Evolutionary conservation across 139 green algal species (phyloP).

Genomic region (Picochlorum sp.): DNA sequence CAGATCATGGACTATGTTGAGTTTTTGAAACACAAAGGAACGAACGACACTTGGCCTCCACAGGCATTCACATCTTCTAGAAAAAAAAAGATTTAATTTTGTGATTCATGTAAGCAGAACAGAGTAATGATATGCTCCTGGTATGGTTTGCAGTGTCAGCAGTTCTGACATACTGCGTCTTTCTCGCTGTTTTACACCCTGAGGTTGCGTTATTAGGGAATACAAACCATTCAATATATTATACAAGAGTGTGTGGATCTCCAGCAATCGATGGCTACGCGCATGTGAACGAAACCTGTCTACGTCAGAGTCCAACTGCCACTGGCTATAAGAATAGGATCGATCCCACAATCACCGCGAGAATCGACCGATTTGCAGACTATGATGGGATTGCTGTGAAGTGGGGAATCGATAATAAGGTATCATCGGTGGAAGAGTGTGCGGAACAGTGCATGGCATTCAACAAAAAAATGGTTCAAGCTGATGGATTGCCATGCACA

Average conservation of each 20-base stretch:
- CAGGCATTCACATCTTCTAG: not conserved
- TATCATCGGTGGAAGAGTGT: conserved; percentile 46
- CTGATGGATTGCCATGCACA: conserved; percentile 66
- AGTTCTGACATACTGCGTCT: too few relatives aligned
- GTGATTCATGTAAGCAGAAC: not conserved
- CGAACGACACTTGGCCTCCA: not conserved
- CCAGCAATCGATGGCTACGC: conserved; percentile 60
- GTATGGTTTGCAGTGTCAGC: too few relatives aligned
- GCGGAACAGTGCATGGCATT: conserved; percentile 46
- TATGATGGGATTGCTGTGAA: conserved; percentile 64
- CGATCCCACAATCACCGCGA: not conserved
- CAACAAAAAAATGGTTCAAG: conserved; percentile 5
- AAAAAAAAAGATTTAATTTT: not conserved
- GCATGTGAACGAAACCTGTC: conserved; percentile 50
- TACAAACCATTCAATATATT: not conserved
- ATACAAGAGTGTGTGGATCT: conserved; percentile 39
- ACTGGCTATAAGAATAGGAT: conserved; percentile 11
- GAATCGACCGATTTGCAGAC: conserved; percentile 34
- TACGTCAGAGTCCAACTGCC: conserved; percentile 40
- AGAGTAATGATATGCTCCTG: not conserved
- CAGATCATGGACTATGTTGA: conserved; percentile 28
- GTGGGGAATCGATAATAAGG: conserved; percentile 75
- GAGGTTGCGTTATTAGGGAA: not conserved
- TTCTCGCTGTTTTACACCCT: too few relatives aligned
- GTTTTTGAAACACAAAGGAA: not conserved